Evolutionary conservation across 2,329 filamentous ascomycete genomes (phyloP), one percentile per base, ranked within the genome.

Genomic region (Scedosporium apiospermum): DNA sequence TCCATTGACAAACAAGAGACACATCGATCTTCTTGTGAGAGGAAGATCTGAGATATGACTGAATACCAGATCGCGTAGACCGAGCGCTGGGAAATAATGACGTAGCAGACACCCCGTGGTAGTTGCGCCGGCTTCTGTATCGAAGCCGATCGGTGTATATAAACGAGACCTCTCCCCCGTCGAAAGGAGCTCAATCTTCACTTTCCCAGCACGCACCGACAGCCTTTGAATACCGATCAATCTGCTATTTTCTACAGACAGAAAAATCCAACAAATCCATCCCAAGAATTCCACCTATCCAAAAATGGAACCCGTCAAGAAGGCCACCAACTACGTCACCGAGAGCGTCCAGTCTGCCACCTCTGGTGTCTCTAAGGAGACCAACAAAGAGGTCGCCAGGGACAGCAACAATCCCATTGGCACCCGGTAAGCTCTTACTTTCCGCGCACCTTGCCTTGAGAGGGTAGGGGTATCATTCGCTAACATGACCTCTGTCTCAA

Each of bases 311-410:
- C 73, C 77, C 68, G 66, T 77, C 68, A 81, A 81, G 80, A 84
- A 88, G 77, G 82, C 80, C 72, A 82, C 76, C 77, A 88, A 88
- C 83, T 88, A 88, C 82, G 84, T 88, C 76, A 76, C 83, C 68
- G 87, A 89, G 82, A 78, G 78, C 68, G 73, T 88, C 71, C 82
- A 88, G 79, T 80, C 84, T 69, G 77, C 78, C 60, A 71, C 78
- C 67, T 76, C 80, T 65, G 78, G 80, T 69, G 80, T 81, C 66
- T 83, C 79, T 78, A 88, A 89, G 82, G 85, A 89, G 79, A 77
- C 78, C 78, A 89, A 89, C 84, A 89, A 89, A 83, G 73, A 79
- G 68, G 77, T 85, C 68, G 86, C 86, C 73, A 88, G 89, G 81
- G 82, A 86, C 72, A 71, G 70, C 72, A 78, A 86, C 70, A 80